A percentile compares a stretch with the other conserved stretches of the same genome.
phyloP scores from a whole-genome alignment of 2,329 filamentous ascomycete species.

The Ophiosphaerella herpotricha region DNA sequence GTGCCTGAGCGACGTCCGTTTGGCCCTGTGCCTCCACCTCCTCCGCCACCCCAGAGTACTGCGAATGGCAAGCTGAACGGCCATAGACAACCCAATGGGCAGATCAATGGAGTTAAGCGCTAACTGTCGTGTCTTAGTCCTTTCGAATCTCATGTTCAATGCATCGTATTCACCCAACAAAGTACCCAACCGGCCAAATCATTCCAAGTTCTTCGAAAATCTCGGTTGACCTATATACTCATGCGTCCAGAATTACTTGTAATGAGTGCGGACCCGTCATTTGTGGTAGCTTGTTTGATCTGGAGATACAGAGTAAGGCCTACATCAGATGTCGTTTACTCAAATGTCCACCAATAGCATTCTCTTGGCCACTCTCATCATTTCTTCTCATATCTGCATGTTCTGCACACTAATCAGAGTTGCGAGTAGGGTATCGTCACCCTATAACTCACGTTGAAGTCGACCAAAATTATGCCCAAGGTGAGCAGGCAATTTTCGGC shows the following conservation, averaged over 20 bases:
- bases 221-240: neutral
- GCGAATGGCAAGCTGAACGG: conserved; percentile 43
- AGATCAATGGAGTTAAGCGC: conserved; percentile 47
- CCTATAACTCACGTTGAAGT: too few relatives aligned
- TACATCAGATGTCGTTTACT: conserved; percentile 7
- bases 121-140: conserved; percentile 27
- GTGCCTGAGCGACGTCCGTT: conserved; percentile 41
- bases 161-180: conserved; percentile 1
- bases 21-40: conserved; percentile 45
- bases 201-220: conserved; percentile 4
- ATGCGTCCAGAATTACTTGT: neutral
- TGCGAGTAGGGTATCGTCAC: neutral
- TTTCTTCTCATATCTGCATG: neutral
- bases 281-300: neutral
- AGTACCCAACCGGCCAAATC: neutral
- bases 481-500: conserved; percentile 17
- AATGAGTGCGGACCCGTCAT: neutral
- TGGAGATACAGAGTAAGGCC: neutral
- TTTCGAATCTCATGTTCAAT: conserved; percentile 6
- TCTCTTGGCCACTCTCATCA: conserved; percentile 5
- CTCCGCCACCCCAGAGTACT: conserved; percentile 38
- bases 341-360: conserved; percentile 13
- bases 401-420: neutral
- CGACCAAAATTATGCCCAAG: neutral
- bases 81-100: conserved; percentile 45